Evolutionary conservation across 116 monocot species (phyloP), one percentile per base, ranked within the genome.

Genomic region (Thalassia testudinum): DNA sequence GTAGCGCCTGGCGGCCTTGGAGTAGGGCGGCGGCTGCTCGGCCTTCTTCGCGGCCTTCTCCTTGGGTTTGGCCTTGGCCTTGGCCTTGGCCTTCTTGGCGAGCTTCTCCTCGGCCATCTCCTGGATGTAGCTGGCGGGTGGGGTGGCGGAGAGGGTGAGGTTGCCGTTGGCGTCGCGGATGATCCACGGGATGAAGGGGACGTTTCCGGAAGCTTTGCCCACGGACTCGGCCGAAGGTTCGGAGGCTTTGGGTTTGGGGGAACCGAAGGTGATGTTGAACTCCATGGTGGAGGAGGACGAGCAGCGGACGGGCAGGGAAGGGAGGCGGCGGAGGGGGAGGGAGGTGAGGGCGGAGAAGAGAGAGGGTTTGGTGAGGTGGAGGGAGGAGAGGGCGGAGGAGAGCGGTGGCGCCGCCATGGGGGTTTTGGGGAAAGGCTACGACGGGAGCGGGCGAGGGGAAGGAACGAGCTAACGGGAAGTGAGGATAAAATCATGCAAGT

Each of bases 1-100:
- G 26, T 81, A 97, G 70, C 88, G 85, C 61, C 95, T 85, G 1
- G 95, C 89, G 6, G 95, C 89, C 77, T 88, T 97, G 10, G 95
- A 97, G 54, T 76, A 82, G 58, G 67, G 72, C 1, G 95, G 88
- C 16, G 65, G 61, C 17, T 49, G 0, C 34, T 42, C 25, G 13
- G 30, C 24, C 47, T 7, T 53, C 52, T 53, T 44, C 56, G 20
- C 27, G 34, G 1, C 19, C 21, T 54, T 62, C 23, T 30, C 52
- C 68, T 63, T 69, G 54, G 63, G 20, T 22, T 62, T 66, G 45
- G 37, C 62, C 38, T 27, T 67, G 62, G 62, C 67, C 5, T 58
- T 61, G 40, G 66, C 72, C 44, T 67, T 71, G 17, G 49, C 23
- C 27, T 59, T 13, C 19, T 37, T 27, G 22, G 60, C 24, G n/a